Conservation (phyloP, 495 filamentous ascomycete species). For the Rhypophila decipiens region DNA sequence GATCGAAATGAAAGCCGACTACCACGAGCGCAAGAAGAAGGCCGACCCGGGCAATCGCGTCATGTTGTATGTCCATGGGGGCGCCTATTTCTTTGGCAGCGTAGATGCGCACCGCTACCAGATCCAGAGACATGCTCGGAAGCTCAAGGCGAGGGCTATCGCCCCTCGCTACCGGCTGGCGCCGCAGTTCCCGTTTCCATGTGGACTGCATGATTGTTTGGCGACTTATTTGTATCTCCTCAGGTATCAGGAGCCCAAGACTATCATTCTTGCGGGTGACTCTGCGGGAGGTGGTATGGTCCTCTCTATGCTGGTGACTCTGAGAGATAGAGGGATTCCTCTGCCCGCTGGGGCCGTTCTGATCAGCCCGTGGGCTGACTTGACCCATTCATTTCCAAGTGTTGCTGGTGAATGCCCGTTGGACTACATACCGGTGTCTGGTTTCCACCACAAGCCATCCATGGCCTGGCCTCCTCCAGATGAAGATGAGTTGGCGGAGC, state of each 20-base stretch:
- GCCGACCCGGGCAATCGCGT: constrained; percentile 58
- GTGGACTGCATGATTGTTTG: constrained; percentile 80
- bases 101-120: constrained; percentile 94
- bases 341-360: constrained; percentile 84
- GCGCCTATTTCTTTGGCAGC: constrained; percentile 69
- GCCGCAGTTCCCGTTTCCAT: constrained; percentile 93
- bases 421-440: constrained; percentile 83
- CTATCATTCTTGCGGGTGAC: constrained; percentile 78
- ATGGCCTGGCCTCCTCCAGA: constrained; percentile 87
- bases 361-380: constrained; percentile 88
- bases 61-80: constrained; percentile 90
- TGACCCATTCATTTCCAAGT: constrained; percentile 92
- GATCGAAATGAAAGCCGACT: constrained; percentile 89
- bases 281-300: constrained; percentile 89
- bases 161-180: constrained; percentile 84
- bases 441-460: constrained; percentile 81
- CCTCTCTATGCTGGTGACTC: constrained; percentile 66
- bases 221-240: constrained; percentile 81
- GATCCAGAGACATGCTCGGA: constrained; percentile 89
- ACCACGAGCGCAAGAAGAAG: constrained; percentile 58
- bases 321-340: constrained; percentile 75
- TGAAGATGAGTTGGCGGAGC: constrained; percentile 53
- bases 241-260: constrained; percentile 61
- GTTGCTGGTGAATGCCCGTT: constrained; percentile 62
- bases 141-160: constrained; percentile 81